Evolutionary conservation across 2,329 filamentous ascomycete species (phyloP), one percentile per base, ranked within the genome.

Genomic region (Hymenotorrendiella dingleyae): DNA sequence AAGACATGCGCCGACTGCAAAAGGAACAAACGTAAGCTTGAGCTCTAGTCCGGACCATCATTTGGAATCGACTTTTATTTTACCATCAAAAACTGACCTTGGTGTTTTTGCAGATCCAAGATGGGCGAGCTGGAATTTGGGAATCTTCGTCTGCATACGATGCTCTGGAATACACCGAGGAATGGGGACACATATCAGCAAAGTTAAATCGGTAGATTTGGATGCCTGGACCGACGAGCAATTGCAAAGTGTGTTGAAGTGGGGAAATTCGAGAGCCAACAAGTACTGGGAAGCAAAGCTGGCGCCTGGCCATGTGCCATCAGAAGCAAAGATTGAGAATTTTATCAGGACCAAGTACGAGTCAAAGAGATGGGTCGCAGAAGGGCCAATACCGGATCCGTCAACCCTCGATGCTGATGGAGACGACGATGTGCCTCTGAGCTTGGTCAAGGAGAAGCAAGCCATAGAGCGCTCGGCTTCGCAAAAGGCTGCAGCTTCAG

Each of bases 341-440:
- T 98, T 98, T 62, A 97, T 98, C 58, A 82, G 93, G 54, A 98
- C 94, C 43, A 98, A 98, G 67, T 98, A 98, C 66, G 93, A 98
- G 65, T 85, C 93, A 41, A 97, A 95, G 77, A 78, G 94, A 69
- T 98, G 93, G 93, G 85, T 89, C n/a, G 97, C 97, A 90, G 93
- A 98, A 48, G 93, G 93, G 1, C 82, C 81, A 4, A 91, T 94
- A 62, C 94, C 94, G 4, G 89, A 97, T 62, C 93, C 94, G n/a
- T 76, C 86, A 3, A 86, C 85, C 2, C 68, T 98, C 39, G 88
- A 94, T 62, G 80, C 71, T 11, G 86, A 88, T 12, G 89, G 81
- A 41, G 91, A 96, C 58, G 89, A 95, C 54, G 89, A 97, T 63
- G 80, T 84, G 12, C 73, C 74, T 4, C 61, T 76, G 49, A 79